Conservation (phyloP, 148 eudicot genomes). For the Silene uniflora region DNA sequence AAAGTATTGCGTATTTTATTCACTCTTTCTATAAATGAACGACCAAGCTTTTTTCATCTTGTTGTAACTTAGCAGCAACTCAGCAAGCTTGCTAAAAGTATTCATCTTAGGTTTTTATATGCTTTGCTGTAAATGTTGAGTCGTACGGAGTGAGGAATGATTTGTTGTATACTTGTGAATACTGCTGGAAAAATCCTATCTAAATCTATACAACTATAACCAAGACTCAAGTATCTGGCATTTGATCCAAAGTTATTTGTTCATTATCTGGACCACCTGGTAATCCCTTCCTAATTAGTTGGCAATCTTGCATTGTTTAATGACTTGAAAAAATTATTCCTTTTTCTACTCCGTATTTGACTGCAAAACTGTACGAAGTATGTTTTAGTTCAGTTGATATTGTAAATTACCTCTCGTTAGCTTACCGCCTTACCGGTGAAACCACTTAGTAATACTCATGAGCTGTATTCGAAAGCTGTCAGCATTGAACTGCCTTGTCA, state of each 20-base stretch:
- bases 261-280: background rate
- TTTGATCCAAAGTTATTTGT: background rate
- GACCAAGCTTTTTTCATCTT: background rate
- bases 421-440: background rate
- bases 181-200: background rate
- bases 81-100: background rate
- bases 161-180: background rate
- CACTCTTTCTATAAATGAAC: background rate
- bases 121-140: background rate
- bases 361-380: background rate
- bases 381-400: background rate
- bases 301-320: constrained; percentile 7
- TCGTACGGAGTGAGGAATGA: background rate
- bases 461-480: background rate
- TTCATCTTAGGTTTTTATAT: background rate
- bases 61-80: background rate
- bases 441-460: background rate
- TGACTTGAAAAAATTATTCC: background rate
- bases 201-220: background rate
- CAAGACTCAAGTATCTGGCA: background rate
- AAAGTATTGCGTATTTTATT: background rate
- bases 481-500: background rate
- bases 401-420: background rate
- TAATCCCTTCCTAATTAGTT: background rate
- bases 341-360: too few species aligned